phyloP scores from a whole-genome alignment of 306 rosid genomes.

The Begonia fuchsioides region DNA sequence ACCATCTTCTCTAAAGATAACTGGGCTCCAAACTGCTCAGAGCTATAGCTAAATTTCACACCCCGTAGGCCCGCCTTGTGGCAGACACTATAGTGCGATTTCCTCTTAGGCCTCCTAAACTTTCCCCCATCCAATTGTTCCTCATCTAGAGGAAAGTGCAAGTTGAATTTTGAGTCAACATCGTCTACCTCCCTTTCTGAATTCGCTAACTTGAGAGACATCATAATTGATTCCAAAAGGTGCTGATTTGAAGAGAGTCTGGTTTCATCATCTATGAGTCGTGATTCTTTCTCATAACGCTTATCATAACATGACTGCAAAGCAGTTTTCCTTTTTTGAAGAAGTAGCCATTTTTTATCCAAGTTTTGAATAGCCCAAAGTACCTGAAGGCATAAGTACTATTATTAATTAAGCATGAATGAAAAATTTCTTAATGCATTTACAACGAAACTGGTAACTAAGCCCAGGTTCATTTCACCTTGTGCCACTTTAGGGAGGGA shows the following conservation, averaged over 20 bases:
- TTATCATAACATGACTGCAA: constrained; percentile 57
- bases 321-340: constrained; percentile 88
- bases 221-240: constrained; percentile 75
- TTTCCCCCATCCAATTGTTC: constrained; percentile 87
- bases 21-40: constrained; percentile 88
- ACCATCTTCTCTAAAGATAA: constrained; percentile 66
- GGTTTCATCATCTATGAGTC: constrained; percentile 62
- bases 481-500: constrained; percentile 81
- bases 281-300: constrained; percentile 77
- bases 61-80: constrained; percentile 94
- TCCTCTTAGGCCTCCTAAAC: constrained; percentile 88
- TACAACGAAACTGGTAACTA: too few species aligned
- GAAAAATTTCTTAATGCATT: too few species aligned
- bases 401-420: too few species aligned
- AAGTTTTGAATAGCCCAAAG: constrained; percentile 91
- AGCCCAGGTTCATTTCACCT: constrained; percentile 23
- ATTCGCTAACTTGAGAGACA: constrained; percentile 80
- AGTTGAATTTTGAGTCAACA: constrained; percentile 89
- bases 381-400: constrained; percentile 23
- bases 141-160: constrained; percentile 96
- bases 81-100: constrained; percentile 49
- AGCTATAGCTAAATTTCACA: constrained; percentile 84
- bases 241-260: constrained; percentile 52
- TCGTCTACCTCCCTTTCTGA: constrained; percentile 97
- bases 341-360: constrained; percentile 89